Evolutionary conservation across 352 stramenopile genomes (phyloP), one percentile per base, ranked within the genome.

Genomic region (Blastocystis sp.): DNA sequence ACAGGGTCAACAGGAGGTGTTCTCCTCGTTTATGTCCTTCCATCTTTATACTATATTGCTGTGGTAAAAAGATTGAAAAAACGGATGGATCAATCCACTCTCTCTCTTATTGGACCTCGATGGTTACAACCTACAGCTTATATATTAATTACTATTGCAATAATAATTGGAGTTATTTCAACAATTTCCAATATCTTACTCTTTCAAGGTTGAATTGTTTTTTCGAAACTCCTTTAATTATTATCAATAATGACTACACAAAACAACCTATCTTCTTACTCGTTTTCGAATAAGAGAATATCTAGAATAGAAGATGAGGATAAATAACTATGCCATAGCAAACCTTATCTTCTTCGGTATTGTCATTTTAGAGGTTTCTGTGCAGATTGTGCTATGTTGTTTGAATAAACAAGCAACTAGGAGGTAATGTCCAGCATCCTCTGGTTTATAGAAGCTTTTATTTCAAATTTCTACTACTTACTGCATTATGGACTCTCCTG

Each of bases 11-110:
- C 85, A 30, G 45, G 53, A 18, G 87, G 70, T 20, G 73, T 63
- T 41, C 37, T 82, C 11, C 20, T 90, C 59, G 79, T 90, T 55
- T 90, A 90, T 66, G 50, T 89, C 2, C 63, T 79, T 37, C 87
- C 87, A 34, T 65, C 63, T 1, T 26, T 54, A 6, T 68, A 79
- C 13, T 79, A 79, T 45, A 56, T 90, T 55, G 65, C 50, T 7
- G 41, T 81, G 11, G 64, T 90, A 3, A 85, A 85, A n/a, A 56
- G 53, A 45, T n/a, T 85, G 8, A 9, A 9, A 20, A 66, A 85
- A 43, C 26, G 43, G 30, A n/a, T 13, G 1, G 11, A 65, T 47
- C 26, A 9, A 4, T 30, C 34, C 9, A 34, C 54, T 2, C 24
- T 45, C 7, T 43, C 73, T n/a, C 13, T 85, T n/a, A 13, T 85